Evolutionary conservation across 306 rosid genomes (phyloP).

Genomic region (Sindora glabra): DNA sequence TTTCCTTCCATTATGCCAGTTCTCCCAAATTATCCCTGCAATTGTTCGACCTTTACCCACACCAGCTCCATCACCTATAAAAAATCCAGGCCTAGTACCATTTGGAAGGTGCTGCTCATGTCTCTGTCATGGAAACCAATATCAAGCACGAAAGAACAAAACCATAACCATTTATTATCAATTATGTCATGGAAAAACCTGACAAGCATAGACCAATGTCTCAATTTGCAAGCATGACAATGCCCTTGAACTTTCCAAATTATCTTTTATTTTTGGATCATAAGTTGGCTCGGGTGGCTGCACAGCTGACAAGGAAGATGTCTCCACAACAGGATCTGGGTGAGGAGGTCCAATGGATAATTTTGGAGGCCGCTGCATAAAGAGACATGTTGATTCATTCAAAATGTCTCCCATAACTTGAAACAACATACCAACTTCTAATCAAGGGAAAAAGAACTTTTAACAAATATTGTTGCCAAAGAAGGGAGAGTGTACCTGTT

Average conservation of each 20-base stretch:
- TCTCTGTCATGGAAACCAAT: conserved; percentile 62
- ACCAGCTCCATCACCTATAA: conserved; percentile 98
- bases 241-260: conserved; percentile 55
- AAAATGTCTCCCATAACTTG: conserved; percentile 18
- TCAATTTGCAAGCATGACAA: conserved; percentile 97
- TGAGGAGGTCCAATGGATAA: conserved; percentile 88
- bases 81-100: conserved; percentile 82
- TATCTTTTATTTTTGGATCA: conserved; percentile 59
- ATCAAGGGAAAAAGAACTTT: conserved; percentile 9
- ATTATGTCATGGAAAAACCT: conserved; percentile 60
- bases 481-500: too few species aligned
- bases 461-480: background rate
- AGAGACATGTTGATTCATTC: conserved; percentile 16
- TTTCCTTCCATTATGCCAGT: conserved; percentile 79
- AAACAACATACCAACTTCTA: conserved; percentile 13
- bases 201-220: conserved; percentile 92
- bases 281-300: conserved; percentile 99
- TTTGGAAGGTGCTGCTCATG: conserved; percentile 77
- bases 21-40: conserved; percentile 96
- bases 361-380: conserved; percentile 87
- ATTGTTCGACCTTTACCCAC: conserved; percentile 98
- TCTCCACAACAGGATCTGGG: conserved; percentile 97
- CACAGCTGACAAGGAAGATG: conserved; percentile 93
- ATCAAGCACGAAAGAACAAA: conserved; percentile 21
- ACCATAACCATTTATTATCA: conserved; percentile 11